Evolutionary conservation across 306 rosid species (phyloP).

Genomic region (Macrotyloma uniflorum): DNA sequence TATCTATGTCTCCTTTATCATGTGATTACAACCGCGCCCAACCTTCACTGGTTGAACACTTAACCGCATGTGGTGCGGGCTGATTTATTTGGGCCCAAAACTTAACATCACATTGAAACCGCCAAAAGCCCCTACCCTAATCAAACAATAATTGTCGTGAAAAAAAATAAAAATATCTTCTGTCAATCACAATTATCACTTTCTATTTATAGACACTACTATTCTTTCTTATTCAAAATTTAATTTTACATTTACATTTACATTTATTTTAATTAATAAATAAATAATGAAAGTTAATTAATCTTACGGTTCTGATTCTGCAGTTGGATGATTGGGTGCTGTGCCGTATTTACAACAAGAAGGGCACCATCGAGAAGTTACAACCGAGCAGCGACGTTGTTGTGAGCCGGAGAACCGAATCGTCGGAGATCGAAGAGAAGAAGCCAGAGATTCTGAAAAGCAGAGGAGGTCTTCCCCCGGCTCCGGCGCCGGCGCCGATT

Average conservation of each 20-base stretch:
- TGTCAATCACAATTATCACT: neutral
- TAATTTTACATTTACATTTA: neutral
- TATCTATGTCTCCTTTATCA: neutral
- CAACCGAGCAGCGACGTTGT: conserved; percentile 3
- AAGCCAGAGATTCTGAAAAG: conserved; percentile 58
- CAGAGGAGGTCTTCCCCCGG: conserved; percentile 24
- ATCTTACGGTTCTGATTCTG: conserved; percentile 50
- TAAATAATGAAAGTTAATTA: neutral
- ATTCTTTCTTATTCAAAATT: conserved; percentile 41
- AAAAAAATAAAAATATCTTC: neutral
- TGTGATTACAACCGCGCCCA: neutral
- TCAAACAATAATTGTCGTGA: neutral
- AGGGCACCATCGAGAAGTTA: conserved; percentile 64
- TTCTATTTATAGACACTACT: conserved; percentile 32
- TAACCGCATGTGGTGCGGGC: neutral
- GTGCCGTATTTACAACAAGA: conserved; percentile 95
- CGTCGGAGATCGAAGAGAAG: conserved; percentile 55
- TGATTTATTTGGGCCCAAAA: neutral
- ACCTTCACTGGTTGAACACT: conserved; percentile 4
- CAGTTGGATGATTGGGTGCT: conserved; percentile 98
- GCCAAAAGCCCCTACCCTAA: neutral
- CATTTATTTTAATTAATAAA: neutral
- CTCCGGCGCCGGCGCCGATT: conserved; percentile 40
- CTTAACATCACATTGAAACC: neutral
- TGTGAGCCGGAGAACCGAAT: conserved; percentile 18